phyloP scores from a whole-genome alignment of 805 yeast genomes.

The Grigorovia jiainica region DNA sequence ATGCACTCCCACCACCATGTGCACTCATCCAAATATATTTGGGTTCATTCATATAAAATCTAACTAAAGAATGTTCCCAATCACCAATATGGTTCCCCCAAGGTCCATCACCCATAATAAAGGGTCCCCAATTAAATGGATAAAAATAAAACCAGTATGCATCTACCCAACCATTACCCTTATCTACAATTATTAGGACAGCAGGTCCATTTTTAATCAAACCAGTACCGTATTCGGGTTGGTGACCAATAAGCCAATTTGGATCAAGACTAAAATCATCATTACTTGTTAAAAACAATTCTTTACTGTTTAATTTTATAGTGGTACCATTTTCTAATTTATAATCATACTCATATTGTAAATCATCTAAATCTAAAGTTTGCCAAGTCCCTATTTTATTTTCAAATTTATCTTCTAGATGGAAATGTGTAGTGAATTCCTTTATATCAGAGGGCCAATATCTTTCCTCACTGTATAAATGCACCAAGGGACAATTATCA shows the following conservation, averaged over 20 bases:
- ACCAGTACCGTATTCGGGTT: constrained; percentile 66
- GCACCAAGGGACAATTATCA: constrained; percentile 68
- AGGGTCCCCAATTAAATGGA: constrained; percentile 90
- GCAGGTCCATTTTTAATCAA: constrained; percentile 71
- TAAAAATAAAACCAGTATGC: constrained; percentile 95
- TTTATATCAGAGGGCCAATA: constrained; percentile 79
- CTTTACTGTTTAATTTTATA: constrained; percentile 18
- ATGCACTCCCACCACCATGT: constrained; percentile 95
- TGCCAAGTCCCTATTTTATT: constrained; percentile 15
- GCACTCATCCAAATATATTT: constrained; percentile 92
- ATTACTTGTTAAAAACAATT: constrained; percentile 52
- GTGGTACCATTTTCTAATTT: constrained; percentile 6
- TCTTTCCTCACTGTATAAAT: constrained; percentile 78
- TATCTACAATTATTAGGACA: constrained; percentile 72
- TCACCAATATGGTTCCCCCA: constrained; percentile 96
- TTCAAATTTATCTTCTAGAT: constrained; percentile 44
- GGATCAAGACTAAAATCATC: constrained; percentile 67
- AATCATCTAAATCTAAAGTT: constrained; percentile 23
- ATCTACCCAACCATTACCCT: constrained; percentile 91
- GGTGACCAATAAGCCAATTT: constrained; percentile 77
- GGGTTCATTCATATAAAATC: constrained; percentile 77
- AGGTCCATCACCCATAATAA: constrained; percentile 95
- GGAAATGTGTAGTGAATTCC: constrained; percentile 59
- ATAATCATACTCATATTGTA: constrained; percentile 8
- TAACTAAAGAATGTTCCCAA: constrained; percentile 91